These are phyloP conservation scores for Salvia miltiorrhiza DNA, from an alignment of 257 asterid genomes.

Conservation along the genomic window DNA sequence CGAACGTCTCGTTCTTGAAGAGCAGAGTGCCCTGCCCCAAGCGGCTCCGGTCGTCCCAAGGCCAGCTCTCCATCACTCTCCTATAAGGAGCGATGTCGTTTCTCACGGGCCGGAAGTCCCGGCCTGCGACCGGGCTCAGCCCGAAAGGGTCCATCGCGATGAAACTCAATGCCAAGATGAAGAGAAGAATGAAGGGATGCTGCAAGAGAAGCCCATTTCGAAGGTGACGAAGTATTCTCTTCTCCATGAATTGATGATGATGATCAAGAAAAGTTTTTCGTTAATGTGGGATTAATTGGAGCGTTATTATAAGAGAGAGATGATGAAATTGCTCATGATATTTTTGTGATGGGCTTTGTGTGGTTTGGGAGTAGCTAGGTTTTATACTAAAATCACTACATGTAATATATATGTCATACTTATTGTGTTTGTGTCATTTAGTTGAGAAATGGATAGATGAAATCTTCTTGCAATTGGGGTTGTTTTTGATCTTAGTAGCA, in stretches of 20 bases:
- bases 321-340: conserved; percentile 29
- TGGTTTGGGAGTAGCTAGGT: conserved; percentile 33
- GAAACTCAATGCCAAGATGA: conserved; percentile 41
- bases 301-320: conserved; percentile 23
- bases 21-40: conserved; percentile 58
- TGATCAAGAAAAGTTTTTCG: background rate
- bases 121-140: conserved; percentile 75
- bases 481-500: background rate
- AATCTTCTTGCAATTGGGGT: background rate
- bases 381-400: background rate
- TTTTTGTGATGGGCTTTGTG: conserved; percentile 41
- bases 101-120: conserved; percentile 64
- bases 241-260: conserved; percentile 46
- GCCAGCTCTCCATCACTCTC: conserved; percentile 74
- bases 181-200: conserved; percentile 45
- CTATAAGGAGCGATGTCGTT: conserved; percentile 63
- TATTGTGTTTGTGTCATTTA: background rate
- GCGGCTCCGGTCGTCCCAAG: conserved; percentile 62
- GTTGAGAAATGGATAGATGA: conserved; percentile 23
- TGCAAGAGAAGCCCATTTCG: conserved; percentile 41
- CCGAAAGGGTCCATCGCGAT: conserved; percentile 66
- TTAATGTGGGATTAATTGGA: conserved; percentile 6
- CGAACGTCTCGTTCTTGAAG: conserved; percentile 62
- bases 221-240: conserved; percentile 21
- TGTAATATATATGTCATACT: conserved; percentile 9